Evolutionary conservation across 177 flowering plant genomes (phyloP).

Genomic region (Vitis hybrid): DNA sequence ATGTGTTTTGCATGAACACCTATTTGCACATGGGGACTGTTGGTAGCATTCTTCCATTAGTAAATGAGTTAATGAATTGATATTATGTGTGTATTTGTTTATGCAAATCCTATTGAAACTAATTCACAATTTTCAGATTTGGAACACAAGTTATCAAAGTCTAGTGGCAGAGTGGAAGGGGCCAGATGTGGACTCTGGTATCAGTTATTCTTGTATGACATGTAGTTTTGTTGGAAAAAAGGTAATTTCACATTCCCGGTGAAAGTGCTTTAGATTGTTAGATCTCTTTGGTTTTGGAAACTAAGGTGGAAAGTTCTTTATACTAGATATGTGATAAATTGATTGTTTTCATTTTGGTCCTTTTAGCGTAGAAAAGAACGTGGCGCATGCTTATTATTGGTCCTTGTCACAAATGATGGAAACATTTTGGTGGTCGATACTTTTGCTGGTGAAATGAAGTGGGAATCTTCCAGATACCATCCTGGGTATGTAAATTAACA

Average conservation of each 20-base stretch:
- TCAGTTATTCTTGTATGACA: slow-evolving; percentile 29
- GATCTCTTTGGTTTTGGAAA: neutral
- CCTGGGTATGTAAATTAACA: slow-evolving; percentile 26
- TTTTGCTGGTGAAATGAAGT: slow-evolving; percentile 26
- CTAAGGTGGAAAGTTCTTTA: neutral
- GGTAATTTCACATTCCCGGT: slow-evolving; percentile 16
- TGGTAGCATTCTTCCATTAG: too few relatives aligned
- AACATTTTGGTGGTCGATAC: slow-evolving; percentile 28
- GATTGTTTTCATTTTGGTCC: neutral
- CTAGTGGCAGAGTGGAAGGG: slow-evolving; percentile 37
- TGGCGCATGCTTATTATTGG: slow-evolving; percentile 28
- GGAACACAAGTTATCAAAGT: slow-evolving; percentile 35
- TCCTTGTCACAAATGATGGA: slow-evolving; percentile 33
- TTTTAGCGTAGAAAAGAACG: slow-evolving; percentile 29
- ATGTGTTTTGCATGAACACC: too few relatives aligned
- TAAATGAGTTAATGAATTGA: neutral
- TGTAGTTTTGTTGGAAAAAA: slow-evolving; percentile 35
- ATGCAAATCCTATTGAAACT: neutral
- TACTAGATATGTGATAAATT: neutral
- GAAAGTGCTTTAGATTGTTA: neutral
- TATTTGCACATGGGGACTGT: too few relatives aligned
- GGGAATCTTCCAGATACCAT: slow-evolving; percentile 24
- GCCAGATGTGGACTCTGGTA: slow-evolving; percentile 12
- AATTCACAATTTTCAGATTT: slow-evolving; percentile 23
- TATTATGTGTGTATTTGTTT: neutral